phyloP scores from a whole-genome alignment of 257 asterid genomes.

The Buddleja alternifolia region DNA sequence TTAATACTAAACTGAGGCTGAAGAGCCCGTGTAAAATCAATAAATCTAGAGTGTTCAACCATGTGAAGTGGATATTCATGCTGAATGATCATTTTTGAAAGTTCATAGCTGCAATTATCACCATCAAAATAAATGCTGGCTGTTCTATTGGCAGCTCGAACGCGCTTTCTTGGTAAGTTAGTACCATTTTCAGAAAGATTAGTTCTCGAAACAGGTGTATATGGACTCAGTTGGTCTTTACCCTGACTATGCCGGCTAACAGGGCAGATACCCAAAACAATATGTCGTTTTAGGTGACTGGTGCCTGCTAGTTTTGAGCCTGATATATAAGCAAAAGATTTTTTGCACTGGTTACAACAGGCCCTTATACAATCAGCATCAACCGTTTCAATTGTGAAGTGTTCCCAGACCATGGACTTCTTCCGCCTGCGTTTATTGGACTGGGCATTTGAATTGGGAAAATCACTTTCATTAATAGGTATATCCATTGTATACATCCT shows the following conservation, averaged over 20 bases:
- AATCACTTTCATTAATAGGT: constrained; percentile 43
- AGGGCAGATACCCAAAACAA: constrained; percentile 80
- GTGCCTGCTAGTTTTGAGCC: constrained; percentile 88
- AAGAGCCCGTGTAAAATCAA: constrained; percentile 57
- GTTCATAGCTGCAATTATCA: constrained; percentile 48
- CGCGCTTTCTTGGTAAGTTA: constrained; percentile 67
- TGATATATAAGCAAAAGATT: constrained; percentile 75
- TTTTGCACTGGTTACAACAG: constrained; percentile 81
- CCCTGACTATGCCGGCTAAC: constrained; percentile 40
- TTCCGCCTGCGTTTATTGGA: constrained; percentile 70
- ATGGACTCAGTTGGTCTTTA: constrained; percentile 39
- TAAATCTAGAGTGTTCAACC: constrained; percentile 69
- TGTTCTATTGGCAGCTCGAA: constrained; percentile 48
- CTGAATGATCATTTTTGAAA: constrained; percentile 77
- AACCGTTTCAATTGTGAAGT: constrained; percentile 60
- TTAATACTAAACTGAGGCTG: constrained; percentile 60
- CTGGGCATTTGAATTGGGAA: constrained; percentile 52
- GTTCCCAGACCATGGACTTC: constrained; percentile 90
- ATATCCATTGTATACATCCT: constrained; percentile 57
- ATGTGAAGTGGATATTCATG: constrained; percentile 81
- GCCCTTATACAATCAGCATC: constrained; percentile 65
- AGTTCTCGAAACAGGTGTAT: constrained; percentile 34
- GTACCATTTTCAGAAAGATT: constrained; percentile 48
- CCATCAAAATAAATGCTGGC: constrained; percentile 38
- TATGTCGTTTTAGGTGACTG: constrained; percentile 90